A percentile compares a stretch with the other conserved stretches of the same genome.
phyloP scores from a whole-genome alignment of 164 flowering plant genomes.

The Liriodendron chinense region DNA sequence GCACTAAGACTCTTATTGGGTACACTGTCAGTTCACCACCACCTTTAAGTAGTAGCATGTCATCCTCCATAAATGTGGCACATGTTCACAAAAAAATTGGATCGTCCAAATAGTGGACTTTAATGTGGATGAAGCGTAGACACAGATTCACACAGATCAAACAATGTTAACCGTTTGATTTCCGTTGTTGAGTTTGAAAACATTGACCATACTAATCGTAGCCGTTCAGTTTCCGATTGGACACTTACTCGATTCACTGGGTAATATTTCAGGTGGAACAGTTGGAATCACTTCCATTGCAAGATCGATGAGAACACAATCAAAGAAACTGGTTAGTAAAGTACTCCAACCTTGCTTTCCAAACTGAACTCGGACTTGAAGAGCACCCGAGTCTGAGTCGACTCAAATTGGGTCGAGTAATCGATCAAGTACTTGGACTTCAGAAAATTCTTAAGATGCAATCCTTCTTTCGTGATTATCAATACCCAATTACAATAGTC shows the following conservation, averaged over 20 bases:
- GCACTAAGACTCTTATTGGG: too few relatives aligned
- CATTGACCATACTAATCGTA: too few relatives aligned
- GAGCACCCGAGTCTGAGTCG: background rate
- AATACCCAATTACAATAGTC: too few relatives aligned
- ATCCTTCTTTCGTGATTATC: too few relatives aligned
- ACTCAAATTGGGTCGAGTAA: background rate
- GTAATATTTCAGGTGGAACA: slow-evolving; percentile 21
- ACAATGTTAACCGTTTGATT: background rate
- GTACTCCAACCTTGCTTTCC: background rate
- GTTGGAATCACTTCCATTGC: slow-evolving; percentile 20
- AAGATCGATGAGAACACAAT: slow-evolving; percentile 14
- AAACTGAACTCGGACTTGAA: background rate
- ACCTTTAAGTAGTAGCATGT: too few relatives aligned
- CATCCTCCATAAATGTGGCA: background rate
- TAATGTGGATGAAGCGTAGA: too few relatives aligned
- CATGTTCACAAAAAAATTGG: background rate
- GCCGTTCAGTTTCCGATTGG: too few relatives aligned
- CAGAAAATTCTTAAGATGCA: too few relatives aligned
- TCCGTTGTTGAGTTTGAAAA: background rate
- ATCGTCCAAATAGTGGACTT: background rate
- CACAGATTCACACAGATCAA: background rate
- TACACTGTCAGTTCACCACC: too few relatives aligned
- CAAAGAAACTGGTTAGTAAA: slow-evolving; percentile 14
- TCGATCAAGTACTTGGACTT: too few relatives aligned
- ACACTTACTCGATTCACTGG: too few relatives aligned